Evolutionary conservation across 2,329 filamentous ascomycete genomes (phyloP).

Genomic region (Cordyceps fumosorosea): DNA sequence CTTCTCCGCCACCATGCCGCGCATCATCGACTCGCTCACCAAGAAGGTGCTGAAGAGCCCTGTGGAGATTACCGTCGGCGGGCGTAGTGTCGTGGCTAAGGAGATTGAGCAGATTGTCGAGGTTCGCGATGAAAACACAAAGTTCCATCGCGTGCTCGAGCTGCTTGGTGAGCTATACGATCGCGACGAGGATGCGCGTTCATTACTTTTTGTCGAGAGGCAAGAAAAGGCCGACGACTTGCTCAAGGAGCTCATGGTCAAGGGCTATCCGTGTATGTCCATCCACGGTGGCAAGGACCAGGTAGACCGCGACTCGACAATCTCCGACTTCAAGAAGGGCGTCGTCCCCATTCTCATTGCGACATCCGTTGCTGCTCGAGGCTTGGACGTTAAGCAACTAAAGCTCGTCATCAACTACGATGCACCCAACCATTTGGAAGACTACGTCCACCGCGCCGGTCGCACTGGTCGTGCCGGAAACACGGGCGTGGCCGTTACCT

Average conservation of each 20-base stretch:
- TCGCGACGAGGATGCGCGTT: conserved; percentile 80
- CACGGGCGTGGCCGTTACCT: conserved; percentile 89
- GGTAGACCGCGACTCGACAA: conserved; percentile 85
- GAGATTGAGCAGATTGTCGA: conserved; percentile 94
- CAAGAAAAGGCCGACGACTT: conserved; percentile 84
- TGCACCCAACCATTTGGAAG: conserved; percentile 87
- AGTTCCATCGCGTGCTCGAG: conserved; percentile 78
- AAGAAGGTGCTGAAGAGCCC: conserved; percentile 82
- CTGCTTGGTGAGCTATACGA: conserved; percentile 82
- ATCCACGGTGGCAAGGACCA: conserved; percentile 94
- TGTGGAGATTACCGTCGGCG: conserved; percentile 87
- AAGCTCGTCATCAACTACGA: conserved; percentile 96
- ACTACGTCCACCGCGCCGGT: conserved; percentile 91
- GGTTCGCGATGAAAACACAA: conserved; percentile 72
- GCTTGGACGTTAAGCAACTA: conserved; percentile 90
- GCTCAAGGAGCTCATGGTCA: conserved; percentile 70
- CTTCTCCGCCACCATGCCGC: conserved; percentile 94
- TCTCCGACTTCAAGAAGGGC: conserved; percentile 88
- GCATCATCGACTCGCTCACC: conserved; percentile 83
- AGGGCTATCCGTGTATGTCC: conserved; percentile 85
- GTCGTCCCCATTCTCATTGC: conserved; percentile 85
- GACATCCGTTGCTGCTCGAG: conserved; percentile 90
- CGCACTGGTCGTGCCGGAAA: conserved; percentile 93
- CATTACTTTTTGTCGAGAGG: conserved; percentile 85
- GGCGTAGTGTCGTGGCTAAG: conserved; percentile 76